Base-by-base conservation (phyloP, 1,284 basidiomycete genomes). In the Malassezia dermatis region DNA sequence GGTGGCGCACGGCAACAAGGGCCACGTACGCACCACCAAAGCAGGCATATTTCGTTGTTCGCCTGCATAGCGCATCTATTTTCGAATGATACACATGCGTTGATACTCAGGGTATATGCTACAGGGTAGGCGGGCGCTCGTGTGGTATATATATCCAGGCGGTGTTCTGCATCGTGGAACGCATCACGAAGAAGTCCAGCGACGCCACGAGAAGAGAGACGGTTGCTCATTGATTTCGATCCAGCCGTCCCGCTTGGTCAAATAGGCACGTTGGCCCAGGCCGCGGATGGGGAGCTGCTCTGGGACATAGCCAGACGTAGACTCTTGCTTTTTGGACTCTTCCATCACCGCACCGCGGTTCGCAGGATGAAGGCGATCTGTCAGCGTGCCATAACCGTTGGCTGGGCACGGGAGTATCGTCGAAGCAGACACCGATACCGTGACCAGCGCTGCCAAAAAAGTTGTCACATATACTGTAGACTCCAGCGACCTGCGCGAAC, bases 391-490 rank as follows among this genome's bases (percentile, higher is more conserved):
- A 7, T 46, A 21, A 4, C 43, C 28, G 28, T 61, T 62, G 2
- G 64, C 66, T 0, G 66, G 66, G 37, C 66, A 69, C 8, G 66
- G 65, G 2, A 69, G 40, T 13, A 66, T 62, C 17, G 65, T 65
- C 6, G 60, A 61, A 2, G 63, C 66, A 4, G 58, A 61, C 3
- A 67, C 15, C 0, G 58, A 61, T 13, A 69, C 66, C 1, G 66
- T 69, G 8, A 67, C 21, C 19, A 69, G 55, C 0, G 63, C 58
- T 1, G 60, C 65, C 1, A 59, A 51, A 46, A 67, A 67, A 2
- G 66, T 69, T 17, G 60, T 55, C 17, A 61, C 28, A 44, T 62
- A 69, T 30, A 67, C 59, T 0, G 60, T 31, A 2, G 66, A 63
- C 12, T 57, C 55, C 8, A 57, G 34, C 15, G 45, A 35, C 4